Evolutionary conservation across 108 stramenopile genomes (phyloP), one percentile per base, ranked within the genome.

Genomic region (Fistulifera solaris): DNA sequence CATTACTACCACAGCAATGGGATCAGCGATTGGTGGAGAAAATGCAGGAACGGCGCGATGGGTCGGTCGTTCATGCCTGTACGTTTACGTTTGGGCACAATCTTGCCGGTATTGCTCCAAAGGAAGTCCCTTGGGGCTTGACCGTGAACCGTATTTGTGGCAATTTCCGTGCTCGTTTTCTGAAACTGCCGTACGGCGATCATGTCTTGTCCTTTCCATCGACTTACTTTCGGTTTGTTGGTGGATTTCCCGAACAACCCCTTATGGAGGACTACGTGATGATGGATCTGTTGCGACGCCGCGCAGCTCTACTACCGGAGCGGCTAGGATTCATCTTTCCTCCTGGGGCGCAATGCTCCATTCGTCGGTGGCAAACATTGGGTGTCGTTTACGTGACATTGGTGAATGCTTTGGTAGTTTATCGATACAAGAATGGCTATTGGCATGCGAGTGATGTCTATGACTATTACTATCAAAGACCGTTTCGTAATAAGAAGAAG

Each of bases 211-310:
- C 83, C 38, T n/a, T 94, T 22, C 85, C 83, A n/a, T 56, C 71
- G 8, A 27, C 54, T 47, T 60, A 83, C 4, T 87, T 94, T 59
- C 22, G 71, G 15, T 75, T 65, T 46, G 23, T 94, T 1, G 89
- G 93, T 18, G 93, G 93, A 17, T 91, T 79, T 61, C 93, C 88
- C 8, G 72, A 87, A 52, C 82, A 89, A 58, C 48, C 47, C 31
- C 41, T 94, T 11, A 87, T 94, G 87, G 93, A 94, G 62, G 93
- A 94, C 66, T 94, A 81, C 56, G 92, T 85, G 46, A 52, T 93
- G 43, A 70, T 93, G 14, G 69, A 71, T 2, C 53, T 82, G 54
- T 31, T 92, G 38, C 71, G 89, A 39, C 59, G 58, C 31, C 72
- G 89, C 7, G 58, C 72, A 26, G 67, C 71, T 21, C 19, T 48